These are phyloP conservation scores for Priceomyces castillae DNA, from an alignment of 805 yeast genomes.

Conservation along the genomic window DNA sequence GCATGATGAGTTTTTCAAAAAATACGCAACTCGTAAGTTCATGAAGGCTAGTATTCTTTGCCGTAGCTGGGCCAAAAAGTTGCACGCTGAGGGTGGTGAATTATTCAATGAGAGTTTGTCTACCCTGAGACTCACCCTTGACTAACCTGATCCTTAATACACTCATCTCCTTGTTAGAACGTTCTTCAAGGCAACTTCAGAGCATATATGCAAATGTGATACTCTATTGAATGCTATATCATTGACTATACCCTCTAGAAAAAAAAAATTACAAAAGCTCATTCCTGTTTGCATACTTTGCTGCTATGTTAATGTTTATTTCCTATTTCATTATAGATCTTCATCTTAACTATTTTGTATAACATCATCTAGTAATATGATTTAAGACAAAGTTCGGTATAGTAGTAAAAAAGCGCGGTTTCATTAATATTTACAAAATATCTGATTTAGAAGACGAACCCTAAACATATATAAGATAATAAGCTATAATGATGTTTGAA, in stretches of 20 bases:
- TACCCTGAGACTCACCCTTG: slow-evolving; percentile 15
- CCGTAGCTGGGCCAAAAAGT: slow-evolving; percentile 77
- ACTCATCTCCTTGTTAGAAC: background rate
- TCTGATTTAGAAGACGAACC: background rate
- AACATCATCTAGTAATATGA: background rate
- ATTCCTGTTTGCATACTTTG: background rate
- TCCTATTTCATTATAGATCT: slow-evolving; percentile 2
- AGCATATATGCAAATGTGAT: background rate
- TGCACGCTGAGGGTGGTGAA: slow-evolving; percentile 44
- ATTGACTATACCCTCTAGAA: background rate
- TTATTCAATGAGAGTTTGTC: slow-evolving; percentile 27
- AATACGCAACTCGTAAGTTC: slow-evolving; percentile 85
- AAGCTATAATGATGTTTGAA: slow-evolving; percentile 16
- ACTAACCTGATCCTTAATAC: background rate
- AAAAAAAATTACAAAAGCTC: background rate
- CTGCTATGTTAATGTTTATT: slow-evolving; percentile 3
- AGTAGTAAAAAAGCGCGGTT: background rate
- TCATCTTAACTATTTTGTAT: background rate
- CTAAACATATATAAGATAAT: background rate
- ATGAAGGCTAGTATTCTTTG: slow-evolving; percentile 81
- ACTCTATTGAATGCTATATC: background rate
- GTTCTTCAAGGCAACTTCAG: background rate
- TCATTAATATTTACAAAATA: background rate
- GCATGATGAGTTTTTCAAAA: slow-evolving; percentile 90
- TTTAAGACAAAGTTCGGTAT: slow-evolving; percentile 1